Conservation (phyloP, 164 flowering plant species). For the Berberis vulgaris region DNA sequence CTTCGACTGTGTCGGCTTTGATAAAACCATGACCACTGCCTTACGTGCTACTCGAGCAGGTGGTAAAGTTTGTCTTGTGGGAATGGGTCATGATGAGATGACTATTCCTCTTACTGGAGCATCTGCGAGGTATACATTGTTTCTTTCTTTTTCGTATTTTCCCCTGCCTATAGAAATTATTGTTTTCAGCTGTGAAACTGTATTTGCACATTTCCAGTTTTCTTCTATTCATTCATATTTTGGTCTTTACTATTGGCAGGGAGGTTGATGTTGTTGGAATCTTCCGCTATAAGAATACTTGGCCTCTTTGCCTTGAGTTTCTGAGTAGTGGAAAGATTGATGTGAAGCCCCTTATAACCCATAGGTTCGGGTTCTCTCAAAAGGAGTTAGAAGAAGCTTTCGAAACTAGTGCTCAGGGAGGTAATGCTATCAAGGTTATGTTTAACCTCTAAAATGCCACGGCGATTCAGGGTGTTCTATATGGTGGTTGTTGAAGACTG, state of each 20-base stretch:
- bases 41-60: conserved; percentile 67
- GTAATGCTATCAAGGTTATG: conserved; percentile 94
- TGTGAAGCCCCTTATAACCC: conserved; percentile 95
- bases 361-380: conserved; percentile 89
- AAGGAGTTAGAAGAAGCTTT: conserved; percentile 87
- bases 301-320: conserved; percentile 92
- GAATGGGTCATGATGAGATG: conserved; percentile 76
- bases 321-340: conserved; percentile 84
- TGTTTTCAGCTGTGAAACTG: background rate
- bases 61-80: conserved; percentile 92
- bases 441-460: conserved; percentile 50
- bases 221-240: background rate
- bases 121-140: conserved; percentile 56
- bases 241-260: conserved; percentile 26
- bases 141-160: background rate
- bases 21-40: conserved; percentile 84
- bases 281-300: conserved; percentile 89
- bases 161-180: background rate
- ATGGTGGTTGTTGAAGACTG: too few relatives aligned
- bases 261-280: conserved; percentile 86
- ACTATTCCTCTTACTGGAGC: conserved; percentile 79
- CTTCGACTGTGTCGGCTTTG: conserved; percentile 82
- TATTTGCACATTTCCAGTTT: background rate
- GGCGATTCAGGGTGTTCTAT: too few relatives aligned
- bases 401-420: conserved; percentile 91